A percentile compares a stretch with the other conserved stretches of the same genome.
These are phyloP conservation scores for Pseudonectria buxi DNA, from an alignment of 2,329 filamentous ascomycete species.

Conservation along the genomic window DNA sequence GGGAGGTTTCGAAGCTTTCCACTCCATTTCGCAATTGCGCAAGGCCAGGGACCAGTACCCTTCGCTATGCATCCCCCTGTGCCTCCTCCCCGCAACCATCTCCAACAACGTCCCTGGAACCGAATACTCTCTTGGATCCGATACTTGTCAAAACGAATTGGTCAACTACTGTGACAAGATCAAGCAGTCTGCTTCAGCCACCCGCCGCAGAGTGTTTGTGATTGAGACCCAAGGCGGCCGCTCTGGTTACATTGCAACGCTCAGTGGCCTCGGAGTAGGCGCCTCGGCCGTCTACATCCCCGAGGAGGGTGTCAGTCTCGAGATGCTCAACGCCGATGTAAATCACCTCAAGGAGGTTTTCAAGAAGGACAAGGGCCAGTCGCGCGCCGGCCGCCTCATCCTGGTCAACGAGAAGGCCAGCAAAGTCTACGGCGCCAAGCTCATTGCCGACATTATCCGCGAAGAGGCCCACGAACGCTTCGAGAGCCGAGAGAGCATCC, in stretches of 20 bases:
- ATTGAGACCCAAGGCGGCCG: constrained; percentile 96
- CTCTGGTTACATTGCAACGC: constrained; percentile 87
- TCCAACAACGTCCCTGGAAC: constrained; percentile 98
- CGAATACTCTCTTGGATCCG: constrained; percentile 92
- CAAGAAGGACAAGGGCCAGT: constrained; percentile 75
- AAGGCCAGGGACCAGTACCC: constrained; percentile 72
- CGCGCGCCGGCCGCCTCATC: constrained; percentile 85
- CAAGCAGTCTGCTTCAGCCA: constrained; percentile 92
- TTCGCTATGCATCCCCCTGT: constrained; percentile 86
- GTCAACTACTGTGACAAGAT: constrained; percentile 96
- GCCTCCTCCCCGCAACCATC: constrained; percentile 89
- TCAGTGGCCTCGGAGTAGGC: constrained; percentile 86
- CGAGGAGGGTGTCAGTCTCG: constrained; percentile 88
- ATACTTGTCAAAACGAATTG: constrained; percentile 93
- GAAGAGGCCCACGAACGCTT: constrained; percentile 90
- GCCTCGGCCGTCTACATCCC: constrained; percentile 93
- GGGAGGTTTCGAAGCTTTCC: constrained; percentile 95
- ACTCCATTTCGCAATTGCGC: constrained; percentile 79
- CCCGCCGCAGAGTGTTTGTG: constrained; percentile 88
- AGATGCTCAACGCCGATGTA: constrained; percentile 89
- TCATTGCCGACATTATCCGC: constrained; percentile 92
- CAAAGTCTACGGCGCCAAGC: constrained; percentile 81
- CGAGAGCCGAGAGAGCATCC: constrained; percentile 84
- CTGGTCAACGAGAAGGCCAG: constrained; percentile 95
- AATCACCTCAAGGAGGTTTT: constrained; percentile 83